These are phyloP conservation scores for Trichoderma gamsii DNA, from an alignment of 495 filamentous ascomycete species.

Conservation along the genomic window DNA sequence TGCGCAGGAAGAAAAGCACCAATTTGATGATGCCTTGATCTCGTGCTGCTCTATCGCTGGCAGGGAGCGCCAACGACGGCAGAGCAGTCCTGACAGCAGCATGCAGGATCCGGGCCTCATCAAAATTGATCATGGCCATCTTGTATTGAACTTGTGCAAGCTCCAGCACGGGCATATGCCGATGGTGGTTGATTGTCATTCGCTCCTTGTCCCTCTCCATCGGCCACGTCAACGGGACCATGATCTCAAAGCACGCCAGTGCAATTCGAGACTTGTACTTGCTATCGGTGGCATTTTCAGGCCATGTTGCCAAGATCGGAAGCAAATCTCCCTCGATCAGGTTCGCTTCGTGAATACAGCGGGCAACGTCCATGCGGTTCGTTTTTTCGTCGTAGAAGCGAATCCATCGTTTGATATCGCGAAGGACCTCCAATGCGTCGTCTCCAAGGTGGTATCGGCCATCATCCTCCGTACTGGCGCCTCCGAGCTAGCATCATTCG, in stretches of 20 bases:
- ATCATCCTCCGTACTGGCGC: conserved; percentile 71
- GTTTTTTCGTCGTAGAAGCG: conserved; percentile 90
- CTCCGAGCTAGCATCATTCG: conserved; percentile 62
- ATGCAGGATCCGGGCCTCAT: conserved; percentile 66
- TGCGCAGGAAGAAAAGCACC: conserved; percentile 80
- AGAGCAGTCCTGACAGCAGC: conserved; percentile 74
- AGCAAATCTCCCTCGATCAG: conserved; percentile 85
- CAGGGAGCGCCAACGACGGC: conserved; percentile 76
- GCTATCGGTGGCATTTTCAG: conserved; percentile 61
- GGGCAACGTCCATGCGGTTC: conserved; percentile 90
- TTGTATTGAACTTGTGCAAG: conserved; percentile 88
- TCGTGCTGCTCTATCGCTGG: conserved; percentile 65
- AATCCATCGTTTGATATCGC: conserved; percentile 90
- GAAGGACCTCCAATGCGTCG: conserved; percentile 83
- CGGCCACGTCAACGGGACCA: conserved; percentile 94
- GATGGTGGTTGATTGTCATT: conserved; percentile 89
- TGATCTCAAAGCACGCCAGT: conserved; percentile 81
- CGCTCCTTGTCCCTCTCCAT: conserved; percentile 66
- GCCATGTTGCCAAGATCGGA: conserved; percentile 80
- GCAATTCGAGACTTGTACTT: conserved; percentile 66
- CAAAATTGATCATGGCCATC: conserved; percentile 73
- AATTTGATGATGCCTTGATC: conserved; percentile 94
- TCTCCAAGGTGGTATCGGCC: conserved; percentile 79
- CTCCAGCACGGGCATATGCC: conserved; percentile 82
- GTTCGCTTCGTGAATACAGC: conserved; percentile 88